phyloP scores from a whole-genome alignment of 2,329 filamentous ascomycete species.

The Stagonosporopsis rhizophila region DNA sequence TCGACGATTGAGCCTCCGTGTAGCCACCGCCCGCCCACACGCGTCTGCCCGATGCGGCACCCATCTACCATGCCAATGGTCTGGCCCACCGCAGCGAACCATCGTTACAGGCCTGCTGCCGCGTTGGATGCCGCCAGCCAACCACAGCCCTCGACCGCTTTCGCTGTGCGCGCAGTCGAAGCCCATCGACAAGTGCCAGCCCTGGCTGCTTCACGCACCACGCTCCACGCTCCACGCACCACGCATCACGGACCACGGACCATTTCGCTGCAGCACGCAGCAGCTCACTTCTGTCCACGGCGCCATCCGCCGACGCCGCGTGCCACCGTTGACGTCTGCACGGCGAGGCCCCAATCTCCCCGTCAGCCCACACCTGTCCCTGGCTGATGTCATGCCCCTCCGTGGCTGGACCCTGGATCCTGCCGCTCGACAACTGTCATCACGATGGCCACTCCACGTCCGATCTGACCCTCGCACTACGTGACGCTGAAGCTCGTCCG shows the following conservation, averaged over 20 bases:
- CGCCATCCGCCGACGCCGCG: too few relatives aligned
- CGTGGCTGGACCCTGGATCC: conserved; percentile 7
- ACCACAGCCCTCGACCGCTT: too few relatives aligned
- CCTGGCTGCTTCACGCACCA: too few relatives aligned
- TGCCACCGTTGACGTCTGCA: not conserved
- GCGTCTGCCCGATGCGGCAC: conserved; percentile 1
- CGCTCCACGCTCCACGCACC: too few relatives aligned
- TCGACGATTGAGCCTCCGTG: conserved; percentile 12
- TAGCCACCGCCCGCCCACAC: not conserved
- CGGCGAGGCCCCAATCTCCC: too few relatives aligned
- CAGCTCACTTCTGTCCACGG: not conserved
- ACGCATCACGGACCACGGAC: too few relatives aligned
- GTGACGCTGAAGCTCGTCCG: not conserved
- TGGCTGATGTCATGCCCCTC: not conserved
- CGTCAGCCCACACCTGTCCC: too few relatives aligned
- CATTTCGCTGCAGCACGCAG: not conserved
- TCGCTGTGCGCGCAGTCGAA: too few relatives aligned
- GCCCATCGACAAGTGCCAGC: too few relatives aligned
- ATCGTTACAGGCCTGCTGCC: too few relatives aligned
- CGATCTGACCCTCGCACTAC: conserved; percentile 2
- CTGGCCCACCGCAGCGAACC: not conserved
- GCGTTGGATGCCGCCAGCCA: too few relatives aligned
- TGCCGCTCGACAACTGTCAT: not conserved
- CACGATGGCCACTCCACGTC: conserved; percentile 5
- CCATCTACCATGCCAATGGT: not conserved